phyloP scores from a whole-genome alignment of 2,329 filamentous ascomycete genomes.

The Dichotomopilus funicola region DNA sequence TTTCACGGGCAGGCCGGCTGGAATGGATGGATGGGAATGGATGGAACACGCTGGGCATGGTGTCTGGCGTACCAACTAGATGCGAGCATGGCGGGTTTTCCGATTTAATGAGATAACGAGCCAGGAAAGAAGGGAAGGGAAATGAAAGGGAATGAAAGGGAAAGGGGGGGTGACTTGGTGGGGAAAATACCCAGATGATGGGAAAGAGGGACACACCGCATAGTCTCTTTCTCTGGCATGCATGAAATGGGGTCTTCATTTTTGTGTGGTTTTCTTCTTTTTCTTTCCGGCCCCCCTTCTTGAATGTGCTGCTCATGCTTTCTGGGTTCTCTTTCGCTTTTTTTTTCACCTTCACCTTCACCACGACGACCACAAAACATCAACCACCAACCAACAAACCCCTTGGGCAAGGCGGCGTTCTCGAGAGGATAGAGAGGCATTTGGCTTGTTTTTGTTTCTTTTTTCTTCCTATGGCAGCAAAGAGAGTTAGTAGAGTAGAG shows the following conservation, averaged over 20 bases:
- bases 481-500: neutral
- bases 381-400: neutral
- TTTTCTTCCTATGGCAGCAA: conserved; percentile 12
- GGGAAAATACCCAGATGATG: conserved; percentile 14
- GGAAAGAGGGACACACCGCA: conserved; percentile 7
- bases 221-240: conserved; percentile 15
- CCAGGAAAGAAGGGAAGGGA: neutral
- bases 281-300: too few relatives aligned
- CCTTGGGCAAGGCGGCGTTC: conserved; percentile 20
- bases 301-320: too few relatives aligned
- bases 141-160: neutral
- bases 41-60: neutral
- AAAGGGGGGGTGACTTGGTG: too few relatives aligned
- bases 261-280: too few relatives aligned
- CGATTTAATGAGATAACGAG: conserved; percentile 11
- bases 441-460: conserved; percentile 10
- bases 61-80: neutral
- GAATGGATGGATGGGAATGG: neutral
- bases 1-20: neutral
- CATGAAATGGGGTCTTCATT: conserved; percentile 7
- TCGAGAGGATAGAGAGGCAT: conserved; percentile 23
- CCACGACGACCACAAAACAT: neutral
- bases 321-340: conserved; percentile 6
- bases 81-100: neutral
- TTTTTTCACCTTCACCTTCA: conserved; percentile 12